Base-by-base conservation (phyloP, 2,329 filamentous ascomycete genomes). In the Pezicula rhizophila region DNA sequence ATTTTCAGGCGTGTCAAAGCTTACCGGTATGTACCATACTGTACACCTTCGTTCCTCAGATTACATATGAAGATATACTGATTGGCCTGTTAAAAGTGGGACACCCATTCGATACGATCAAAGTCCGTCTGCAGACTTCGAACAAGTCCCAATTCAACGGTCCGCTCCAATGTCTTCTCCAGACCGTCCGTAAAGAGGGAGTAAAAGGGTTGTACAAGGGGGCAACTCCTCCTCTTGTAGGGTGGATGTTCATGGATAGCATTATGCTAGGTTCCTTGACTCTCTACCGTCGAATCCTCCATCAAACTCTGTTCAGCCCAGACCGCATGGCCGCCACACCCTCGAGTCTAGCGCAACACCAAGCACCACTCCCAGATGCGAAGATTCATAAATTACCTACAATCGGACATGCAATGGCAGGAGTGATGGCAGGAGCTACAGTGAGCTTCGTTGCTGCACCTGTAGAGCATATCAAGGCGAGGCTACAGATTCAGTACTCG, bases 231-330 rank as follows among this genome's bases (percentile, higher is more conserved):
- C 93, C 93, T 46, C 75, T 97, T 43, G 82, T 96, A 45, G 93
- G 93, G 60, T 97, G 93, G 93, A 96, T 97, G 87, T 89, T 95
- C 63, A 97, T 97, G 92, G 93, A 99, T 72, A 78, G 73, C 38
- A 66, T 84, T 51, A 96, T 97, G 91, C 79, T 97, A 31, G 93
- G 93, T 38, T 95, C 88, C 15, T 74, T 99, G 57, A 95, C 87
- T 20, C 79, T 95, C 44, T 97, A 97, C 72, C 87, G 92, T 34
- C 85, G 88, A 42, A 68, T 96, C 41, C 74, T 97, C 14, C 85
- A 87, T 55, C 84, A 93, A 62, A 79, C 89, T 58, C 71, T 96
- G 60, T 96, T 93, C 70, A 77, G 76, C 57, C 80, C 71, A 2
- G 63, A 66, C 25, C 61, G 70, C 47, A 51, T 56, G 31, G 43